Evolutionary conservation across 2,329 filamentous ascomycete species (phyloP), one percentile per base, ranked within the genome.

Genomic region (Fusarium gaditjirri): DNA sequence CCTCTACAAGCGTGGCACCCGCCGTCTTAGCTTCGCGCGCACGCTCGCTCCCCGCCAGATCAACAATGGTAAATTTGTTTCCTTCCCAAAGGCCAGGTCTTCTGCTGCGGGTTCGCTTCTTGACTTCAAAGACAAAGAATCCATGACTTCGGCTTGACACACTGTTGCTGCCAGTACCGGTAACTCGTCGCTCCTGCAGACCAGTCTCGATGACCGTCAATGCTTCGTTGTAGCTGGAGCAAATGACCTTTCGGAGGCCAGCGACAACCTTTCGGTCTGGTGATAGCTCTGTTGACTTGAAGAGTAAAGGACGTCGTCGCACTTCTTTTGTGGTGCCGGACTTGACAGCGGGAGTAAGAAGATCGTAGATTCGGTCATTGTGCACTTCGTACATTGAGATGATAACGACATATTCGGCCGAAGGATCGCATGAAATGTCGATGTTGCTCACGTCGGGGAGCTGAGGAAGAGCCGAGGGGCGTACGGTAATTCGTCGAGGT

Each of bases 361-460:
- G 89, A 77, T 99, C 96, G 80, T 97, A 98, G 73, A 99, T 98
- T 39, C 95, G 91, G 82, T 99, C 95, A 78, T 99, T 99, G 84
- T 99, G 98, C 3, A 99, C 95, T 81, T 99, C 96, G 81, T 98
- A 98, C 95, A 99, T 99, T 59, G 94, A 97, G 27, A 99, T 87
- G 16, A 99, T 85, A 59, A 99, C 90, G 8, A 93, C 92, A 76
- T 98, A 98, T 75, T 97, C 94, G 60, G 92, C 89, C 25, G 88
- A 88, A 52, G 90, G 85, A 44, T 83, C 81, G 72, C 80, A 83
- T 1, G 89, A 86, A 1, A 97, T 86, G 8, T 87, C 84, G 46
- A 97, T 85, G 56, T 91, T 86, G 80, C 90, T 90, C 57, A 97
- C 89, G 71, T 94, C 91, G 13, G 95, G 95, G 10, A 86, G 84